Evolutionary conservation across 257 asterid species (phyloP).

Genomic region (Primulina eburnea): DNA sequence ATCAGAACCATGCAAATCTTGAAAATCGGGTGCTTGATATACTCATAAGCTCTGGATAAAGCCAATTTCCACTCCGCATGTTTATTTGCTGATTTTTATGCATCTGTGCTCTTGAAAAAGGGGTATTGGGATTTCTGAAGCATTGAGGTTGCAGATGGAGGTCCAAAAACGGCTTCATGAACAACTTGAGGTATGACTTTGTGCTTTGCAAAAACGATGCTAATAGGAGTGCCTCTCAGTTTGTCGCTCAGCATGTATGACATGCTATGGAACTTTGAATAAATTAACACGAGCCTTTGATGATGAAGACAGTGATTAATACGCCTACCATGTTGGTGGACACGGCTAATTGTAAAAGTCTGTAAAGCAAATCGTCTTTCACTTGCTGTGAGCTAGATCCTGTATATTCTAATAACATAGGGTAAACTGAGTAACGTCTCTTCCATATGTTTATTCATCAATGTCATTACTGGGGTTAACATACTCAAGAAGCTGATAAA

Average conservation of each 20-base stretch:
- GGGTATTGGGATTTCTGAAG: constrained; percentile 11
- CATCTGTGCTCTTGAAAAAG: constrained; percentile 12
- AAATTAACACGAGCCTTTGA: neutral
- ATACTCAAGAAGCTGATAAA: too few species aligned
- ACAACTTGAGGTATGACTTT: constrained; percentile 21
- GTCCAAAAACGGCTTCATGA: constrained; percentile 21
- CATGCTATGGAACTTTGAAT: neutral
- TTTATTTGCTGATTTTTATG: constrained; percentile 10
- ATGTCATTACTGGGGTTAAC: neutral
- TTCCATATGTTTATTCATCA: too few species aligned
- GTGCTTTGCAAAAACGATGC: neutral
- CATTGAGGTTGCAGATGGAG: constrained; percentile 19
- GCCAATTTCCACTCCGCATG: neutral
- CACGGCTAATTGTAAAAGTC: too few species aligned
- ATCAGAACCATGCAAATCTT: constrained; percentile 8
- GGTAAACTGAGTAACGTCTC: neutral
- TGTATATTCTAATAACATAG: neutral
- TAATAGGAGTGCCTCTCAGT: neutral
- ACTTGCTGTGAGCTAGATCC: neutral
- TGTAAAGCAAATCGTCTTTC: too few species aligned
- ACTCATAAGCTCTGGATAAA: neutral
- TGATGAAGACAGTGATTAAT: neutral
- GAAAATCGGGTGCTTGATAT: neutral
- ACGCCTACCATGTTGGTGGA: neutral
- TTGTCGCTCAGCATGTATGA: neutral